Evolutionary conservation across 345 rosid genomes (phyloP).

Genomic region (Moricandia arvensis): DNA sequence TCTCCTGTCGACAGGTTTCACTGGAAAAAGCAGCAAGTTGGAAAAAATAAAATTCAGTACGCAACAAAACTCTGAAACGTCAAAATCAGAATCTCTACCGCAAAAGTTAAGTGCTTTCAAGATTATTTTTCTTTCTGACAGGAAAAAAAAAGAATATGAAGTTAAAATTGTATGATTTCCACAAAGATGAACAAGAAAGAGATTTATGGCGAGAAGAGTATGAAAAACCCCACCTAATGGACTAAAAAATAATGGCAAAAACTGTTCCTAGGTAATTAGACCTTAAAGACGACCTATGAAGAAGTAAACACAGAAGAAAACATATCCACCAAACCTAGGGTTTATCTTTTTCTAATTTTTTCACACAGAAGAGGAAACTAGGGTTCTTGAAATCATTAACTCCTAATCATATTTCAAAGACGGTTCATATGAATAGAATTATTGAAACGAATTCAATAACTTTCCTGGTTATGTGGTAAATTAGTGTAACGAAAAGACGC

Average conservation of each 20-base stretch:
- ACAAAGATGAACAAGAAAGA: constrained; percentile 20
- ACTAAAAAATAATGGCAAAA: neutral
- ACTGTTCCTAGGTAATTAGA: constrained; percentile 23
- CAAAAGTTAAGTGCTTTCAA: constrained; percentile 45
- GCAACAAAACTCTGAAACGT: constrained; percentile 56
- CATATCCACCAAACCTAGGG: constrained; percentile 31
- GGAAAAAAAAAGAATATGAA: neutral
- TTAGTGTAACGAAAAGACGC: constrained; percentile 11
- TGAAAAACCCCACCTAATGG: neutral
- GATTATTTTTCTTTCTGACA: constrained; percentile 46
- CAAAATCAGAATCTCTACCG: constrained; percentile 75
- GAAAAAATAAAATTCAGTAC: constrained; percentile 30
- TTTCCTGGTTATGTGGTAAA: constrained; percentile 12
- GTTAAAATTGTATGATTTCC: constrained; percentile 21
- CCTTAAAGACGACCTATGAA: neutral
- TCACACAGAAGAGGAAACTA: neutral
- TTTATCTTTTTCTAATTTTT: neutral
- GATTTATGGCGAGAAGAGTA: constrained; percentile 9
- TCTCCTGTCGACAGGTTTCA: constrained; percentile 21
- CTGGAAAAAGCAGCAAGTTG: constrained; percentile 26
- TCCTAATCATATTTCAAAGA: neutral
- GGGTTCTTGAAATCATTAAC: constrained; percentile 16
- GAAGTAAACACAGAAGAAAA: neutral
- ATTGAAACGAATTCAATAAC: neutral
- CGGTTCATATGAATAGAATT: constrained; percentile 13